Conservation (phyloP, 352 stramenopile species). For the Phytopythium kandeliae region DNA sequence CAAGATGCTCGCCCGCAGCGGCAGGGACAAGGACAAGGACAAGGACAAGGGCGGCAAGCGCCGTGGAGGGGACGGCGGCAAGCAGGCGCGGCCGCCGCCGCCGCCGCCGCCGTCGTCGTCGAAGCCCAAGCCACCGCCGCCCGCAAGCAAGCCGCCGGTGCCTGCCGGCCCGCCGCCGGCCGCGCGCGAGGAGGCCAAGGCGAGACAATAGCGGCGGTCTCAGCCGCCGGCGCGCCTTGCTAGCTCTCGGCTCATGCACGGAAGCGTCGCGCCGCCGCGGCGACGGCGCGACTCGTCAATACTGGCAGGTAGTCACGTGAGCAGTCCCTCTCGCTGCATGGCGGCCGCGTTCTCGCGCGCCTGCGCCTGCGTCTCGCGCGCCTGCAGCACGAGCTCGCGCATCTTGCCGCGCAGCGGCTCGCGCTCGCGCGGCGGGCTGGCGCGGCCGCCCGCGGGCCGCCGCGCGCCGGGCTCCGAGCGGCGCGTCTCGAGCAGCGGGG, state of each 20-base stretch:
- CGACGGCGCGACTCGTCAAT: background rate
- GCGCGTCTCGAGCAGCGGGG: conserved; percentile 35
- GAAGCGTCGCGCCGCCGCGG: no score
- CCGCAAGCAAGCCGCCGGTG: conserved; percentile 56
- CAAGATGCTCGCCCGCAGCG: conserved; percentile 76
- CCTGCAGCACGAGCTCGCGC: conserved; percentile 59
- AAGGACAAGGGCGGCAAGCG: conserved; percentile 13
- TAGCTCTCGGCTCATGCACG: background rate
- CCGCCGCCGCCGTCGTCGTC: conserved; percentile 12
- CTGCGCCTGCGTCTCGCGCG: conserved; percentile 64
- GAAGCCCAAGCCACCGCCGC: conserved; percentile 53
- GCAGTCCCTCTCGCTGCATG: conserved; percentile 42
- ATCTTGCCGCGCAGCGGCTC: conserved; percentile 63
- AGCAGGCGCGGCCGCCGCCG: conserved; percentile 20
- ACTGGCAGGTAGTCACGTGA: conserved; percentile 14
- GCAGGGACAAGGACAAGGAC: conserved; percentile 15
- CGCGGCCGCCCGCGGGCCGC: no score
- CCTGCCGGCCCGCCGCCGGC: conserved; percentile 47
- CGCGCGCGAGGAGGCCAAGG: conserved; percentile 7
- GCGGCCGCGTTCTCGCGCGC: conserved; percentile 51
- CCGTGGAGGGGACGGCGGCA: conserved; percentile 6
- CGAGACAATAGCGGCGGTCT: conserved; percentile 13
- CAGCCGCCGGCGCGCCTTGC: no score
- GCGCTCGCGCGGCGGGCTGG: conserved; percentile 8
- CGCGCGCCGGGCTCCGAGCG: conserved; percentile 39